phyloP scores from a whole-genome alignment of 2,329 filamentous ascomycete species.

The Aspergillus eucalypticola region DNA sequence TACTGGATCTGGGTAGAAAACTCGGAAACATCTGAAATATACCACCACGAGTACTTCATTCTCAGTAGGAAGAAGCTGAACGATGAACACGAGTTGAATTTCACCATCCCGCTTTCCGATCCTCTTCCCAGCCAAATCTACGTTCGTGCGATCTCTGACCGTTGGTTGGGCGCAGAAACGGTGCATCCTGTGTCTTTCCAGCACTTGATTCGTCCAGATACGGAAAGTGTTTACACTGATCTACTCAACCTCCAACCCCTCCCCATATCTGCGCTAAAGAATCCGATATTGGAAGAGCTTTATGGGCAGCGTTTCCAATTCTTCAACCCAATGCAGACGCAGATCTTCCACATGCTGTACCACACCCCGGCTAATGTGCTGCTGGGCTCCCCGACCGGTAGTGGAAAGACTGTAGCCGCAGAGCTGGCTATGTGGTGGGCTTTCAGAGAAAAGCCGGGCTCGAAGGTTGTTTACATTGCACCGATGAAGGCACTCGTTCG shows the following conservation, averaged over 20 bases:
- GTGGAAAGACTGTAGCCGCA: slow-evolving; percentile 94
- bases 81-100: slow-evolving; percentile 96
- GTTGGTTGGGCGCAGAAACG: slow-evolving; percentile 95
- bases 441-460: slow-evolving; percentile 88
- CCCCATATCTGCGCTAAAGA: slow-evolving; percentile 82
- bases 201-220: slow-evolving; percentile 94
- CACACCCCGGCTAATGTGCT: slow-evolving; percentile 90
- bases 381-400: slow-evolving; percentile 91
- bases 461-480: slow-evolving; percentile 97
- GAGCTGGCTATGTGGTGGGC: slow-evolving; percentile 99
- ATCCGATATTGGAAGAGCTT: slow-evolving; percentile 80
- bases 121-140: slow-evolving; percentile 95
- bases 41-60: slow-evolving; percentile 97
- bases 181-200: slow-evolving; percentile 96
- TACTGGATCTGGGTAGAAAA: slow-evolving; percentile 99
- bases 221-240: slow-evolving; percentile 95
- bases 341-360: slow-evolving; percentile 96
- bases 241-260: slow-evolving; percentile 88
- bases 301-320: slow-evolving; percentile 88
- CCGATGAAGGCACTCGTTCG: slow-evolving; percentile 99
- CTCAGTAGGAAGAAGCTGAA: slow-evolving; percentile 84
- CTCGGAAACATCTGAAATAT: slow-evolving; percentile 95
- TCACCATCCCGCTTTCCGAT: slow-evolving; percentile 92
- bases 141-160: slow-evolving; percentile 87
- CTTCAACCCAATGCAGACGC: slow-evolving; percentile 99